Conservation (phyloP, 768 basidiomycete species). For the Hemileccinum impolitum region DNA sequence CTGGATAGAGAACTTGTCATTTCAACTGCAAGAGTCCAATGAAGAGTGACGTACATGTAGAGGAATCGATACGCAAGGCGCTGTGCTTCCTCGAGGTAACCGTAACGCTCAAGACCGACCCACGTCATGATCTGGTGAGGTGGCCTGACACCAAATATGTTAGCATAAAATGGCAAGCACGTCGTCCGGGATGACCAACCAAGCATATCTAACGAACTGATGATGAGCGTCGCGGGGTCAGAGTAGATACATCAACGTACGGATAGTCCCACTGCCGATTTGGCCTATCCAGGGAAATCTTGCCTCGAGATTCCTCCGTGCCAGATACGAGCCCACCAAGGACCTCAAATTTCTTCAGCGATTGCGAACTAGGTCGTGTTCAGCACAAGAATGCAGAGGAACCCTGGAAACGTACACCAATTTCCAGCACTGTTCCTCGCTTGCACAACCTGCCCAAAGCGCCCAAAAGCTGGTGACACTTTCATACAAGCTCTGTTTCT, state of each 20-base stretch:
- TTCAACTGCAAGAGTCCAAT: not conserved
- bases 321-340: conserved; percentile 94
- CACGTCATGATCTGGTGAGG: conserved; percentile 98
- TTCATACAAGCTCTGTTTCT: conserved; percentile 92
- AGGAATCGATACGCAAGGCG: conserved; percentile 93
- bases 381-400: conserved; percentile 8
- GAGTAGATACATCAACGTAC: conserved; percentile 42
- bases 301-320: conserved; percentile 93
- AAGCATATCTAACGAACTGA: conserved; percentile 54
- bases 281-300: conserved; percentile 92
- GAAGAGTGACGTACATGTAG: conserved; percentile 92
- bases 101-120: conserved; percentile 96
- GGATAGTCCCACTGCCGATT: conserved; percentile 99
- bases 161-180: conserved; percentile 3
- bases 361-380: conserved; percentile 57
- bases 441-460: conserved; percentile 96
- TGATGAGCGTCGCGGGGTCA: conserved; percentile 5
- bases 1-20: conserved; percentile 33
- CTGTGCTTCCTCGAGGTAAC: conserved; percentile 90
- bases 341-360: conserved; percentile 93
- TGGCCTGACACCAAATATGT: conserved; percentile 50
- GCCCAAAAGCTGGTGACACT: conserved; percentile 97
- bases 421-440: conserved; percentile 91
- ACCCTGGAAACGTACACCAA: conserved; percentile 66
- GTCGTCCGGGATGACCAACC: conserved; percentile 35